phyloP scores from a whole-genome alignment of 805 yeast species.

The Metschnikowia gelsemii region DNA sequence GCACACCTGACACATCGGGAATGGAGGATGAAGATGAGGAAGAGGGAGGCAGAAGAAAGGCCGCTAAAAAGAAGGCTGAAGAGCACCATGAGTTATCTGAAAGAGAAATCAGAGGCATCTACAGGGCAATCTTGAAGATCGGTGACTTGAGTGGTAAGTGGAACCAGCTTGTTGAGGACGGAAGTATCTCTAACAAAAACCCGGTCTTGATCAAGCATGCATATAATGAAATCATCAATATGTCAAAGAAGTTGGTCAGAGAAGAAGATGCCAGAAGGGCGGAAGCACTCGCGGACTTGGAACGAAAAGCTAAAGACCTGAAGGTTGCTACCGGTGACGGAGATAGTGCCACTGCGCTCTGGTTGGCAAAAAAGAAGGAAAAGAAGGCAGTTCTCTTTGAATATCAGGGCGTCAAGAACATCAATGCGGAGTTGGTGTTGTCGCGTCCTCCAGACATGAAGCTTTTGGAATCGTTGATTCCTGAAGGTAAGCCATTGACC shows the following conservation, averaged over 20 bases:
- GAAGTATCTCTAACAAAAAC: conserved; percentile 80
- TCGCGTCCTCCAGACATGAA: conserved; percentile 85
- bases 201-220: conserved; percentile 74
- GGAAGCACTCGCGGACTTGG: conserved; percentile 55
- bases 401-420: conserved; percentile 78
- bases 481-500: conserved; percentile 52
- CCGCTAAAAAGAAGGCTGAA: conserved; percentile 33
- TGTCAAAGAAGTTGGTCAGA: conserved; percentile 58
- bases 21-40: conserved; percentile 42
- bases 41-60: conserved; percentile 26
- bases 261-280: conserved; percentile 65
- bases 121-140: conserved; percentile 73
- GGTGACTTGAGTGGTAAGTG: conserved; percentile 79
- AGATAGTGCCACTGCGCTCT: conserved; percentile 44
- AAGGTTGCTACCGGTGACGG: conserved; percentile 40
- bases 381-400: conserved; percentile 89
- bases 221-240: conserved; percentile 66
- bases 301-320: conserved; percentile 57
- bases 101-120: conserved; percentile 81
- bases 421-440: conserved; percentile 86
- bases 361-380: conserved; percentile 71
- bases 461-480: conserved; percentile 53
- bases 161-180: conserved; percentile 87
- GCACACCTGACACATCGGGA: conserved; percentile 34
- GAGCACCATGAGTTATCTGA: conserved; percentile 63